These are phyloP conservation scores for Dicorynia guianensis DNA, from an alignment of 306 rosid genomes.

Conservation along the genomic window DNA sequence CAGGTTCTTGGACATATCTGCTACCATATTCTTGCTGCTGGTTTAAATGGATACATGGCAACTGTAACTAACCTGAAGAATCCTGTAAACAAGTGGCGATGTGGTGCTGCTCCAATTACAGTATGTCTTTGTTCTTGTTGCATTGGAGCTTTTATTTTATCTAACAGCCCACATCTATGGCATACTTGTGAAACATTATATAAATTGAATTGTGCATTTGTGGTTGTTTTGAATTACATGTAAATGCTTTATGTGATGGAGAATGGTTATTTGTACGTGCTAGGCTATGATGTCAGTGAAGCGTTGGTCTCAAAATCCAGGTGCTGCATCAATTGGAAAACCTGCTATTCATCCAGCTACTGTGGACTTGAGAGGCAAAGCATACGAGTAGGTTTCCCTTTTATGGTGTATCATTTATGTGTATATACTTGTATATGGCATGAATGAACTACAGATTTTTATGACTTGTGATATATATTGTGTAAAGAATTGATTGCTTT, in stretches of 20 bases:
- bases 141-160: constrained; percentile 7
- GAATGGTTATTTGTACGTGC: constrained; percentile 34
- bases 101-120: constrained; percentile 93
- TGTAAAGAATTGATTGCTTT: too few relatives aligned
- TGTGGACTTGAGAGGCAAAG: constrained; percentile 98
- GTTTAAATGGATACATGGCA: constrained; percentile 95
- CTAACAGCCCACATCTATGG: neutral
- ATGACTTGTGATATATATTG: neutral
- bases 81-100: constrained; percentile 90
- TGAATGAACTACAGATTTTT: neutral
- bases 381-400: constrained; percentile 75
- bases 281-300: constrained; percentile 97
- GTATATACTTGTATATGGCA: neutral
- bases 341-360: constrained; percentile 96
- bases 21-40: constrained; percentile 93
- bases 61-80: constrained; percentile 82
- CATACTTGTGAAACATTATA: neutral
- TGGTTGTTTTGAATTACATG: constrained; percentile 14
- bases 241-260: neutral
- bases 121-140: constrained; percentile 48
- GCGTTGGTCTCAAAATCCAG: constrained; percentile 93
- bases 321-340: constrained; percentile 78
- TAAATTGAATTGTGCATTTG: neutral
- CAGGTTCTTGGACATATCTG: constrained; percentile 95
- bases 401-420: constrained; percentile 1